Evolutionary conservation across 768 basidiomycete species (phyloP), one percentile per base, ranked within the genome.

Genomic region (Rhodotorula babjevae): DNA sequence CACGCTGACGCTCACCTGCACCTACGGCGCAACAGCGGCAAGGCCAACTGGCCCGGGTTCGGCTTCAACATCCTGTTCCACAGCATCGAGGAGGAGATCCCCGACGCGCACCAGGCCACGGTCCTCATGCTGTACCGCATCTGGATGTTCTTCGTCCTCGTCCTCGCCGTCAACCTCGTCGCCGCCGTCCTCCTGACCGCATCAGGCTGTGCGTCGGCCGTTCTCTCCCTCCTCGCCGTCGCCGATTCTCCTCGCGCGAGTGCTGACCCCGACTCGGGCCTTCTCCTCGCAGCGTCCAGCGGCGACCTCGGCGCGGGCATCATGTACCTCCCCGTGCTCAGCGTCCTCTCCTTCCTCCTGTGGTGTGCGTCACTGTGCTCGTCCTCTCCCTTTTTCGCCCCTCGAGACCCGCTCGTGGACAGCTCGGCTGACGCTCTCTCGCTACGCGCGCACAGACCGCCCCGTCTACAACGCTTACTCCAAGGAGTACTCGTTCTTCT

Each of bases 21-120:
- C 5, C 9, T 36, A 4, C 9, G 36, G 4, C 36, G 5, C 9
- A 9, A 9, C 36, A 36, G 36, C 36, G 36, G 36, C 36, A 36
- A 36, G 36, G 36, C 91, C 80, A 99, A 99, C 82, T 99, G 91
- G 88, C 95, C 95, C 47, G 87, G 87, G 23, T 94, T 93, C 90
- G 72, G 71, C 44, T 93, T 88, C 80, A 95, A 95, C 61, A 83
- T 99, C 77, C 89, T 99, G 80, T 96, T 88, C 84, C 96, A 99
- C 82, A 90, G 92, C 68, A 95, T 97, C 79, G 80, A 84, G 10
- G 46, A 69, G 70, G 93, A 93, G 82, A 93, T 97, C 67, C 93
- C 92, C 23, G 87, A 91, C 72, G 85, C 86, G 0, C 90, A 89
- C 68, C 87, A 87, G 73, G 84, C 87, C 9, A 86, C 93, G 72